Conservation (phyloP, 2,329 filamentous ascomycete species). For the Alternaria gaisen region DNA sequence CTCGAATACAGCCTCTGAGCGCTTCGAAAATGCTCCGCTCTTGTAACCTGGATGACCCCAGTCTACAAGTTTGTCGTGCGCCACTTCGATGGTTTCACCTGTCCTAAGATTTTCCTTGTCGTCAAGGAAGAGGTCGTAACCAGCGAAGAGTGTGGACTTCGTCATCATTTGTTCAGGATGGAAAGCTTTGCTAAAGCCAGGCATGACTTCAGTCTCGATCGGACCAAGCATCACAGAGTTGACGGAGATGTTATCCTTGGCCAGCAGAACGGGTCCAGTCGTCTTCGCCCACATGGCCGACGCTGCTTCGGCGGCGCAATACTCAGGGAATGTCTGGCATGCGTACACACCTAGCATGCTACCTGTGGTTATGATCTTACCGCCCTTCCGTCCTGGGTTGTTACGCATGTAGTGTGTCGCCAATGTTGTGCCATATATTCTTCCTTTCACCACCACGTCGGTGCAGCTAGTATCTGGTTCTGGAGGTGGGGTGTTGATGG, state of each 20-base stretch:
- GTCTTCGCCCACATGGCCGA: conserved; percentile 43
- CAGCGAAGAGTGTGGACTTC: conserved; percentile 55
- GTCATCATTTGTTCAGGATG: conserved; percentile 47
- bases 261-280: conserved; percentile 23
- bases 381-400: conserved; percentile 53
- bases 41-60: conserved; percentile 49
- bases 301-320: conserved; percentile 62
- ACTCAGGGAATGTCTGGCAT: conserved; percentile 58
- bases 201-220: conserved; percentile 55
- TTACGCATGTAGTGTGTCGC: conserved; percentile 64
- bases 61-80: conserved; percentile 51
- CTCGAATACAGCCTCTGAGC: conserved; percentile 58
- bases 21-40: conserved; percentile 54
- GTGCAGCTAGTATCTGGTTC: conserved; percentile 57
- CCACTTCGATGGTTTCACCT: conserved; percentile 57
- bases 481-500: conserved; percentile 50
- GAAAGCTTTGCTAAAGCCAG: conserved; percentile 44
- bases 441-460: conserved; percentile 60
- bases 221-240: conserved; percentile 61
- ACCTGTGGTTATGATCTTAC: conserved; percentile 57
- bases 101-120: conserved; percentile 52
- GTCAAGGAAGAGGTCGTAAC: conserved; percentile 55
- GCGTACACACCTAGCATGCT: conserved; percentile 58
- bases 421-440: conserved; percentile 60
- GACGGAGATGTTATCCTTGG: conserved; percentile 59